Percentiles rank a stretch among this genome's conserved stretches.
These are phyloP conservation scores for Moricandia arvensis DNA, from an alignment of 345 rosid genomes.

Conservation along the genomic window DNA sequence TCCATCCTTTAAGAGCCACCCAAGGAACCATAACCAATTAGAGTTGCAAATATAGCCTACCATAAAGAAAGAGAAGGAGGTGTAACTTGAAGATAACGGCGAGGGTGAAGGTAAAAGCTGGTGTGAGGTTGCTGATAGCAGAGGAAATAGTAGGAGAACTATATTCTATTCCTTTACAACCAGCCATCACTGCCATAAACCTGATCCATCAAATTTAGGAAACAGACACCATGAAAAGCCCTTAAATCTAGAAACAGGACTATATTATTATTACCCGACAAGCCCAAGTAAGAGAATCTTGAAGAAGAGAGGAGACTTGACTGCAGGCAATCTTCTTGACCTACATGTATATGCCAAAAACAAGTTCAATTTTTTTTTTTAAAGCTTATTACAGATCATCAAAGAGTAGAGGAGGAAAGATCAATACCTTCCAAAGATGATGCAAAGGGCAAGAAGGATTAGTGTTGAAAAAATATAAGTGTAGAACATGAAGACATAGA, in stretches of 20 bases:
- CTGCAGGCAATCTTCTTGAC: slow-evolving; percentile 30
- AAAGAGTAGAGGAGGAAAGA: slow-evolving; percentile 8
- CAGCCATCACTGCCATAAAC: slow-evolving; percentile 11
- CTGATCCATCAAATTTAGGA: slow-evolving; percentile 5
- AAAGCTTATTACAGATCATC: background rate
- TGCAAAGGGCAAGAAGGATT: slow-evolving; percentile 41
- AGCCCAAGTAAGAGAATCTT: background rate
- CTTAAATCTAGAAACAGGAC: background rate
- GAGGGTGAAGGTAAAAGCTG: slow-evolving; percentile 27
- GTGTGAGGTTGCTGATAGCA: slow-evolving; percentile 33
- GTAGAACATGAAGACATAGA: slow-evolving; percentile 48
- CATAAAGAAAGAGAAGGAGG: background rate
- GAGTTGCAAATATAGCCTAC: background rate
- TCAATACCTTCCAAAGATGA: slow-evolving; percentile 27
- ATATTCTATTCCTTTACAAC: slow-evolving; percentile 28
- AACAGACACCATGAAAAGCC: background rate
- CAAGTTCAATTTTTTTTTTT: background rate
- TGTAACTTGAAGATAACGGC: slow-evolving; percentile 35
- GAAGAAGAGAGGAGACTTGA: background rate
- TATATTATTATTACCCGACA: background rate
- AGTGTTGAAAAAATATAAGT: slow-evolving; percentile 45
- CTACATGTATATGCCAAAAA: slow-evolving; percentile 13
- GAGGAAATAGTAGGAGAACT: slow-evolving; percentile 35
- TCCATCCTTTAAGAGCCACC: slow-evolving; percentile 16
- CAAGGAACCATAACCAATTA: background rate